Evolutionary conservation across 2,329 filamentous ascomycete genomes (phyloP).

Genomic region (Diaporthe longicolla): DNA sequence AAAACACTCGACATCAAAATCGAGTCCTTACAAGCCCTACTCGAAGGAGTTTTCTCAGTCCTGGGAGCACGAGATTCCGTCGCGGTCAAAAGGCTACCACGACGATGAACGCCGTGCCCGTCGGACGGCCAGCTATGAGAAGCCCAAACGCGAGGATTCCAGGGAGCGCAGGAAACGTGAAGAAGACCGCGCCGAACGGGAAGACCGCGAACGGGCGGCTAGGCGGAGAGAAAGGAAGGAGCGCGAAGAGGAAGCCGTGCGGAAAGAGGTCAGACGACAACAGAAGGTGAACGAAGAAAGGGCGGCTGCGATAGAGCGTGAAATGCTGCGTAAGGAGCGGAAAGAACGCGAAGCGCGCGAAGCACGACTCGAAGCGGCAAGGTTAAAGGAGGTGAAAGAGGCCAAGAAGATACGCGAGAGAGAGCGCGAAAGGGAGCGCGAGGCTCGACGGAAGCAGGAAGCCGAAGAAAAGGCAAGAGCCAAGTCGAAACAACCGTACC

Average conservation of each 20-base stretch:
- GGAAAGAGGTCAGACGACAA: conserved; percentile 52
- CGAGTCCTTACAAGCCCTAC: conserved; percentile 51
- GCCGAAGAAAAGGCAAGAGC: conserved; percentile 49
- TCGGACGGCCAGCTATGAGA: conserved; percentile 62
- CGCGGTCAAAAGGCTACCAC: conserved; percentile 55
- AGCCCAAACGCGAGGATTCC: conserved; percentile 44
- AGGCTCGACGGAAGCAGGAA: conserved; percentile 47
- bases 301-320: conserved; percentile 52
- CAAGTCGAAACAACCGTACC: conserved; percentile 46
- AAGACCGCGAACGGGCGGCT: conserved; percentile 35
- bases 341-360: conserved; percentile 42
- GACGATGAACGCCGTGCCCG: conserved; percentile 60
- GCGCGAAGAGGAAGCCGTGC: conserved; percentile 39
- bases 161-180: conserved; percentile 49
- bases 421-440: conserved; percentile 44
- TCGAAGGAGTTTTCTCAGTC: conserved; percentile 54
- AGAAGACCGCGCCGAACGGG: conserved; percentile 47
- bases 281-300: conserved; percentile 55
- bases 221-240: conserved; percentile 47
- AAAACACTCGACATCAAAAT: conserved; percentile 47
- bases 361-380: conserved; percentile 28
- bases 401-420: conserved; percentile 40
- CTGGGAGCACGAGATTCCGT: conserved; percentile 63
- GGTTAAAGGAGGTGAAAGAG: not conserved
- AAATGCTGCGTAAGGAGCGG: conserved; percentile 51